A percentile compares a stretch with the other conserved stretches of the same genome.
Conservation (phyloP, 2,329 filamentous ascomycete species). For the Epichloe brachyelytri region DNA sequence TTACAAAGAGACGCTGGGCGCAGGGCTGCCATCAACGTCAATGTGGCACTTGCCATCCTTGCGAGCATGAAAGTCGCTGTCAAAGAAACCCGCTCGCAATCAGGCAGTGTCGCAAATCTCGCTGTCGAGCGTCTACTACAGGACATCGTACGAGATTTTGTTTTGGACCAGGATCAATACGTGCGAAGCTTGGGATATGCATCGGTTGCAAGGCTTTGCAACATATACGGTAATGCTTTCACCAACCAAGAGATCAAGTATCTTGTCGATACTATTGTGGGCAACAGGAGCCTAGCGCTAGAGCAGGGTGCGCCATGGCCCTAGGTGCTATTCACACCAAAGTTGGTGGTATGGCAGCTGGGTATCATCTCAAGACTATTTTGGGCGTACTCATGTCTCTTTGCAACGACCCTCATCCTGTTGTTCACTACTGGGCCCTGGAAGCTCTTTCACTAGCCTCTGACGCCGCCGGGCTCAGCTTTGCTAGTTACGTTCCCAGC, state of each 20-base stretch:
- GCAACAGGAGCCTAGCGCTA: constrained; percentile 87
- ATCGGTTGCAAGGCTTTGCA: constrained; percentile 76
- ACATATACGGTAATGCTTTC: constrained; percentile 68
- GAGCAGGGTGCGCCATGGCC: constrained; percentile 88
- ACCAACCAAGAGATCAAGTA: constrained; percentile 85
- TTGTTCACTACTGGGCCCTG: constrained; percentile 92
- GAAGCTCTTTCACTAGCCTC: constrained; percentile 78
- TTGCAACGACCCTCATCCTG: constrained; percentile 86
- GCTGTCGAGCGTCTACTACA: constrained; percentile 78
- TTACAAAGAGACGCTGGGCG: constrained; percentile 77
- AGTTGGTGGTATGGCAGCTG: constrained; percentile 93
- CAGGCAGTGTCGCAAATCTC: constrained; percentile 59
- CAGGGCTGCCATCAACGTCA: constrained; percentile 82
- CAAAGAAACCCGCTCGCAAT: constrained; percentile 60
- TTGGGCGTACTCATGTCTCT: constrained; percentile 97
- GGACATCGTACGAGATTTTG: constrained; percentile 57
- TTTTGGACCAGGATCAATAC: constrained; percentile 73
- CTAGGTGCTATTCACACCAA: constrained; percentile 88
- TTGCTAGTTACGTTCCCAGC: constrained; percentile 79
- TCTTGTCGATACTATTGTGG: constrained; percentile 85
- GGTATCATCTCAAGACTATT: constrained; percentile 92
- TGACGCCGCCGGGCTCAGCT: constrained; percentile 84
- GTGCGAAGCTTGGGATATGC: constrained; percentile 77
- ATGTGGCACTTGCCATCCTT: constrained; percentile 71
- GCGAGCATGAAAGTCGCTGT: constrained; percentile 72